phyloP scores from a whole-genome alignment of 164 flowering plant genomes.

The Aristolochia contorta region DNA sequence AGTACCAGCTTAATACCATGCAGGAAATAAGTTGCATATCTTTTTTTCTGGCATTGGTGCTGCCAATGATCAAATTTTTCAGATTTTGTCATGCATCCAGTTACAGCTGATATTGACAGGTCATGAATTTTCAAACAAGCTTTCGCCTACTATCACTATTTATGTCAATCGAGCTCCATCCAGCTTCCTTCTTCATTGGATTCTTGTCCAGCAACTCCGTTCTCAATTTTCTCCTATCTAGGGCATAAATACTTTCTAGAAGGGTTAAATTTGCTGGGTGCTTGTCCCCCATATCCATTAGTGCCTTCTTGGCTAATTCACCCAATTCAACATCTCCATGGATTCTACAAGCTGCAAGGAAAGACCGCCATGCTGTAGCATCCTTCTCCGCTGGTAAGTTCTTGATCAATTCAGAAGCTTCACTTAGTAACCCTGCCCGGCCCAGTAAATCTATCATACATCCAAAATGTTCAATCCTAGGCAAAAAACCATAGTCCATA shows the following conservation, averaged over 20 bases:
- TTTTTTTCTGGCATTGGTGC: no score
- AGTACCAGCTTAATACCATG: not conserved
- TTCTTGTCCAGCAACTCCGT: constrained; percentile 6
- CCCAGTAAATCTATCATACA: constrained; percentile 44
- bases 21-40: not conserved
- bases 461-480: constrained; percentile 39
- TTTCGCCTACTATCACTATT: not conserved
- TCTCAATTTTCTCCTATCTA: constrained; percentile 19
- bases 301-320: constrained; percentile 15
- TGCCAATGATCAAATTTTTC: no score
- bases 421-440: constrained; percentile 39
- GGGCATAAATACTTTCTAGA: constrained; percentile 30
- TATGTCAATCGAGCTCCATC: constrained; percentile 24
- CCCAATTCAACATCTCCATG: constrained; percentile 34
- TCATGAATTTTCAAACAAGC: no score
- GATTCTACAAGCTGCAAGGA: constrained; percentile 38
- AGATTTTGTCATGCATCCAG: no score
- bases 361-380: constrained; percentile 35
- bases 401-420: constrained; percentile 31
- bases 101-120: no score
- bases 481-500: constrained; percentile 16
- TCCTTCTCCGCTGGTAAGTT: constrained; percentile 30
- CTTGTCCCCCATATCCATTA: constrained; percentile 16
- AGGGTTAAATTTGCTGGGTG: constrained; percentile 39
- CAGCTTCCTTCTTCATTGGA: constrained; percentile 24